Base-by-base conservation (phyloP, 768 basidiomycete species). In the Auriculariales sp. region DNA sequence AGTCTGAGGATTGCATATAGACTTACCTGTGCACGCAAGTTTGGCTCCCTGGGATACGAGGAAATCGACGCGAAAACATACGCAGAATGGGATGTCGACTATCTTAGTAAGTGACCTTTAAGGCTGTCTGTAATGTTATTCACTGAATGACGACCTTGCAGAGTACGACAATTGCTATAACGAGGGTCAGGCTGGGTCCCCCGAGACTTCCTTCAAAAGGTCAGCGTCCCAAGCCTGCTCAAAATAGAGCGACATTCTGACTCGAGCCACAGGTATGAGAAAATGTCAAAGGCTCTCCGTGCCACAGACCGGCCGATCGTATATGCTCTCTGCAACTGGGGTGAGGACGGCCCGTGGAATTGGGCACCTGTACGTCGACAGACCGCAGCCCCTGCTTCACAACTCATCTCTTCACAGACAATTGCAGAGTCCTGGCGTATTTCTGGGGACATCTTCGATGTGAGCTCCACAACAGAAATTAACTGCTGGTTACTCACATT, bases 161-260 rank as follows among this genome's bases (percentile, higher is more conserved):
- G 58, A 69, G 52, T 69, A 69, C 49, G 67, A 69, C 54, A 69
- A 69, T 45, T 68, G 67, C 58, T 65, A 56, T 55, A 69, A 68
- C 54, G 63, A 67, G 51, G 67, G 67, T 9, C 62, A 57, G 10
- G 47, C 64, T 2, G 67, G 67, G 12, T 64, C 62, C 3, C 63
- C 66, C 7, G 50, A 52, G 36, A 59, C 67, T 42, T 67, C 67
- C 1, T 64, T 59, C 48, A 60, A 66, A n/a, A 57, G 39, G 39
- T 44, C 12, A 6, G 39, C 17, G 12, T 7, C 19, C 22, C 19
- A 7, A 6, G 19, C 4, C 19, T 15, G 39, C 19, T 22, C 2
- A 7, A 44, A 4, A n/a, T 24, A 19, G 1, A 7, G 15, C 17
- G 10, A n/a, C 36, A 11, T 39, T 39, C 36, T 11, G 36, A n/a